These are phyloP conservation scores for Quercus cerris DNA, from an alignment of 306 rosid species.

Conservation along the genomic window DNA sequence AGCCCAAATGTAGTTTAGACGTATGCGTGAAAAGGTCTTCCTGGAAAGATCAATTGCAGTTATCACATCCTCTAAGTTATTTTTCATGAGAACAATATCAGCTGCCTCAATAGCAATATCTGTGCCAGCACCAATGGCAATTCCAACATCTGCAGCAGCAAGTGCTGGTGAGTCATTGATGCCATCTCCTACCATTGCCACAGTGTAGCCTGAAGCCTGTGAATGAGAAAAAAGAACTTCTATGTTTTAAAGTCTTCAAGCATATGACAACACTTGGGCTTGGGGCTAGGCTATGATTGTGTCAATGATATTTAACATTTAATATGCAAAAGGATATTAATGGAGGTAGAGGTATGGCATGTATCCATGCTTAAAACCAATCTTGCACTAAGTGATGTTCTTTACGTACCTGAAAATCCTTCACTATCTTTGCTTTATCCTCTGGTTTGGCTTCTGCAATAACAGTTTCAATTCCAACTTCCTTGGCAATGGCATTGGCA, in stretches of 20 bases:
- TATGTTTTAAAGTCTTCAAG: not conserved
- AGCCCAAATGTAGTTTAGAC: slow-evolving; percentile 77
- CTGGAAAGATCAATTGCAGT: slow-evolving; percentile 74
- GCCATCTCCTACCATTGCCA: slow-evolving; percentile 92
- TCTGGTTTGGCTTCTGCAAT: slow-evolving; percentile 84
- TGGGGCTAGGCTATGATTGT: not conserved
- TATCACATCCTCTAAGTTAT: slow-evolving; percentile 76
- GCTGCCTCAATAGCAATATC: slow-evolving; percentile 94
- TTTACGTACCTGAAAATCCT: slow-evolving; percentile 60
- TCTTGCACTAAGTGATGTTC: not conserved
- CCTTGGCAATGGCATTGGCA: slow-evolving; percentile 75
- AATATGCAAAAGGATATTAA: not conserved
- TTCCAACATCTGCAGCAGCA: slow-evolving; percentile 83
- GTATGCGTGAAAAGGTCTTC: slow-evolving; percentile 60
- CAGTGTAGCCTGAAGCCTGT: slow-evolving; percentile 50
- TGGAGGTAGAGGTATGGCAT: not conserved
- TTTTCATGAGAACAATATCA: slow-evolving; percentile 77
- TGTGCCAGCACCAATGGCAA: slow-evolving; percentile 85
- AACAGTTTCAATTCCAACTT: slow-evolving; percentile 69
- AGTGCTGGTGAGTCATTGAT: slow-evolving; percentile 86
- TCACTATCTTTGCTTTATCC: slow-evolving; percentile 57
- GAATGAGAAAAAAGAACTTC: not conserved
- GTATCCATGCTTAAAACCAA: not conserved
- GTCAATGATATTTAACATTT: not conserved
- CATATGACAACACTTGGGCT: not conserved